Conservation (phyloP, 1,139 yeast species). For the Kodamaea anthophila region DNA sequence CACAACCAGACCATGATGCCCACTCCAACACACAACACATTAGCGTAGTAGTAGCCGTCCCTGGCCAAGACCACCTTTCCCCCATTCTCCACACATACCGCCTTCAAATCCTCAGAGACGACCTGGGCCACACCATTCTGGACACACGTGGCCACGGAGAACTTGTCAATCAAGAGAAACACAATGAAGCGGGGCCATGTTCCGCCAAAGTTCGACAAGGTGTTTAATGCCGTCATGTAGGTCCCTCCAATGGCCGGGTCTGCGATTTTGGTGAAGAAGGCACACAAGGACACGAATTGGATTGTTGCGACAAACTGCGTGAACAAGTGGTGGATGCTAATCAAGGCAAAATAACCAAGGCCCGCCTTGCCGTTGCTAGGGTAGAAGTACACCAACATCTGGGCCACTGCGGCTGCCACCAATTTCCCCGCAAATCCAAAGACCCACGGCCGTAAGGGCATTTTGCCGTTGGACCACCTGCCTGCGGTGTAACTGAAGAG, state of each 20-base stretch:
- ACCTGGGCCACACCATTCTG: constrained; percentile 8
- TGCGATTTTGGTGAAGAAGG: constrained; percentile 92
- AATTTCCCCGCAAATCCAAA: constrained; percentile 84
- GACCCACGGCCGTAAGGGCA: constrained; percentile 82
- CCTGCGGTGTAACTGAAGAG: constrained; percentile 95
- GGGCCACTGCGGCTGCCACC: constrained; percentile 70
- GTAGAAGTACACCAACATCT: constrained; percentile 63
- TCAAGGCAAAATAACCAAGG: constrained; percentile 53
- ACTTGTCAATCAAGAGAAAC: constrained; percentile 69
- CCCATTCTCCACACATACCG: constrained; percentile 43
- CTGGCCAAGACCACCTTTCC: constrained; percentile 51
- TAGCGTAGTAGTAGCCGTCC: constrained; percentile 86
- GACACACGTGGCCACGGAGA: constrained; percentile 60
- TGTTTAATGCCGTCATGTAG: constrained; percentile 92
- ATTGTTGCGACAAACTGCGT: constrained; percentile 92
- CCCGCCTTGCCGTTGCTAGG: constrained; percentile 53
- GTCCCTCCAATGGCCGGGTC: constrained; percentile 97
- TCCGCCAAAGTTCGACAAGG: constrained; percentile 90
- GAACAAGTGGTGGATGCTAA: constrained; percentile 74
- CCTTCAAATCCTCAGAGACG: constrained; percentile 23
- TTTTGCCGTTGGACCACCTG: constrained; percentile 77
- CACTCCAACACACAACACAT: constrained; percentile 57
- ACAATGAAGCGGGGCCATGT: constrained; percentile 92
- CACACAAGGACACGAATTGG: constrained; percentile 89
- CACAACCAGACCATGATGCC: constrained; percentile 69